Evolutionary conservation across 257 asterid genomes (phyloP), one percentile per base, ranked within the genome.

Genomic region (Nicotiana sylvestris): DNA sequence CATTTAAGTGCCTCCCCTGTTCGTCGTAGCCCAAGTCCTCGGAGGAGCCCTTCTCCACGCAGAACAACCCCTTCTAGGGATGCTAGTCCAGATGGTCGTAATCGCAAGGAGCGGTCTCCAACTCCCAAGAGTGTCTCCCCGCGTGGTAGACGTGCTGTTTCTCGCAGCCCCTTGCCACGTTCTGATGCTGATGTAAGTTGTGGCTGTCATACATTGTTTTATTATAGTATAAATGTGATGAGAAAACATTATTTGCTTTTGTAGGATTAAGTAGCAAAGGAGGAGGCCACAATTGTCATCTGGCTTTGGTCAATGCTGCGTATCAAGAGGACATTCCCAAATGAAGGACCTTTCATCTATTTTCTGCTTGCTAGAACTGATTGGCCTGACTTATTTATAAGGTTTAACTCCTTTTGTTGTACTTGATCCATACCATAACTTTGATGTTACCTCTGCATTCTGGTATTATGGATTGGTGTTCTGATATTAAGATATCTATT

Each of bases 111-210:
- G 49, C 89, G 91, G 6, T 89, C 97, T 33, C 81, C 86, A 43
- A 85, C 93, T 76, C 96, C 97, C 25, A 90, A 82, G 83, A 94
- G 98, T 81, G 76, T 89, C 17, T 96, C 99, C 65, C 99, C 99
- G 12, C 92, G 66, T 84, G 92, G 82, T 67, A 92, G 90, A 16
- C 91, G 79, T 85, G 88, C 66, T 61, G 88, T 84, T 84, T 93
- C 97, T 78, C 91, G 93, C 56, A 96, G 98, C 88, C 95, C 86
- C 27, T 83, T 96, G 57, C 95, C 92, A 1, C 95, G 87, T 81
- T 95, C 93, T 84, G 97, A 92, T 82, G 95, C 92, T 86, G 98
- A 96, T 87, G 98, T 93, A 83, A 92, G 94, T 85, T 56, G 64
- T 32, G 4, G 33, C 66, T 30, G 58, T 61, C 66, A 32, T 65